Conservation (phyloP, 2,329 filamentous ascomycete species). For the Paracorniculantispora psalliotae region DNA sequence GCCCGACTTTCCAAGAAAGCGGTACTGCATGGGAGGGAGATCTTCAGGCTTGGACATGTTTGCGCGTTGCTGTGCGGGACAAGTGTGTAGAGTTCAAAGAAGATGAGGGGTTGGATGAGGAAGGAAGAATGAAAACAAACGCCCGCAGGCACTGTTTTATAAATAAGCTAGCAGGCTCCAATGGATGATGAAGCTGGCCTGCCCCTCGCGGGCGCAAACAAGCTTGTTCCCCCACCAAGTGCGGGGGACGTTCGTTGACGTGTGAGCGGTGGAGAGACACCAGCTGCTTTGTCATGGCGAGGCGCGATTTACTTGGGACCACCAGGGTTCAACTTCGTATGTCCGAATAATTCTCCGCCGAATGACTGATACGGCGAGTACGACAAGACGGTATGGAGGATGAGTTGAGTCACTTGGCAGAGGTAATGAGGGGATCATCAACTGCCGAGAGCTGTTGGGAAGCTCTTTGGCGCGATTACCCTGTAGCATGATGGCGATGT, state of each 20-base stretch:
- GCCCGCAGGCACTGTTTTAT: not conserved
- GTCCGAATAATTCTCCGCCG: not conserved
- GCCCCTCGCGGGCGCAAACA: not conserved
- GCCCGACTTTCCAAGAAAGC: slow-evolving; percentile 65
- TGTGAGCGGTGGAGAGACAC: not conserved
- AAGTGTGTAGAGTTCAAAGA: not conserved
- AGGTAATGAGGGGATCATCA: too few relatives aligned
- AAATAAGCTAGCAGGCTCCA: not conserved
- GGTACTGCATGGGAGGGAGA: slow-evolving; percentile 59
- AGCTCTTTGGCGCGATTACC: too few relatives aligned
- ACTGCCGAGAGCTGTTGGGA: too few relatives aligned
- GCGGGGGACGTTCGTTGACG: not conserved
- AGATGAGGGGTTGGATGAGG: not conserved
- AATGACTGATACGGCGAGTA: not conserved
- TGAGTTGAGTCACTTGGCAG: too few relatives aligned
- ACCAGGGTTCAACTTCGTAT: not conserved
- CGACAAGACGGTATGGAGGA: too few relatives aligned
- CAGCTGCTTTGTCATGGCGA: not conserved
- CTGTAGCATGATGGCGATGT: too few relatives aligned
- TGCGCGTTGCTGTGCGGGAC: not conserved
- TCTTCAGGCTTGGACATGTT: slow-evolving; percentile 37
- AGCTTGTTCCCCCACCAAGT: not conserved
- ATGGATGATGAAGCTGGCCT: slow-evolving; percentile 3
- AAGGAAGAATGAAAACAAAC: not conserved
- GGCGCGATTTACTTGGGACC: not conserved